Base-by-base conservation (phyloP, 2,329 filamentous ascomycete genomes). In the Parasarocladium wereldwijsianum region DNA sequence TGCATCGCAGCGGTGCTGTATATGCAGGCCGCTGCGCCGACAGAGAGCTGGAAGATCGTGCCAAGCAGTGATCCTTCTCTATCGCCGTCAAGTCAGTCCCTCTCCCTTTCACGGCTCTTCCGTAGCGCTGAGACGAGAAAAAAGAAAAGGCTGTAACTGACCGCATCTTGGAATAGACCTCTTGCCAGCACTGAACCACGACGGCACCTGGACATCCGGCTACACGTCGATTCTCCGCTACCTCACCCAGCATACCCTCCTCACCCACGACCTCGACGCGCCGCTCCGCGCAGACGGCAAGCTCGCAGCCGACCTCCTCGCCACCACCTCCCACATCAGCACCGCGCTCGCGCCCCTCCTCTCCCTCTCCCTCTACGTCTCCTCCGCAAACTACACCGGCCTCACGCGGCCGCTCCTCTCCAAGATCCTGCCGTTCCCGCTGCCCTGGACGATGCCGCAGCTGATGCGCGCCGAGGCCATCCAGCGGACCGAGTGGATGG, bases 291-390 rank as follows among this genome's bases (percentile, higher is more conserved):
- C 36, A 34, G 47, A 46, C 14, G 38, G 52, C 14, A 37, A 43
- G 5, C 57, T 62, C 41, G 42, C 43, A 20, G 66, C 66, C 15
- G 64, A 71, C 42, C 40, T 46, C 27, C 45, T 60, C 38, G 71
- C 62, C 36, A 64, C 67, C 54, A 61, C 70, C 20, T 69, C 81
- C 37, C 86, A 86, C 52, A 58, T 94, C 40, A 64, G 75, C 47
- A 69, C 75, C 16, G 74, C 77, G 34, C 82, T 78, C n/a, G 72
- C 76, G 29, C 72, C 78, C 18, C 69, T 96, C 36, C 52, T 94
- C 43, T 81, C 92, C 43, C 73, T 94, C 34, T 86, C 76, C 30
- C 76, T 96, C 42, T 96, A 92, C 52, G 79, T 90, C 38, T 90
- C 85, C 18, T 82, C 78, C 34, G 73, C 84, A 38, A 94, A 96